Evolutionary conservation across 805 yeast genomes (phyloP).

Genomic region (Saccharomyces jurei): DNA sequence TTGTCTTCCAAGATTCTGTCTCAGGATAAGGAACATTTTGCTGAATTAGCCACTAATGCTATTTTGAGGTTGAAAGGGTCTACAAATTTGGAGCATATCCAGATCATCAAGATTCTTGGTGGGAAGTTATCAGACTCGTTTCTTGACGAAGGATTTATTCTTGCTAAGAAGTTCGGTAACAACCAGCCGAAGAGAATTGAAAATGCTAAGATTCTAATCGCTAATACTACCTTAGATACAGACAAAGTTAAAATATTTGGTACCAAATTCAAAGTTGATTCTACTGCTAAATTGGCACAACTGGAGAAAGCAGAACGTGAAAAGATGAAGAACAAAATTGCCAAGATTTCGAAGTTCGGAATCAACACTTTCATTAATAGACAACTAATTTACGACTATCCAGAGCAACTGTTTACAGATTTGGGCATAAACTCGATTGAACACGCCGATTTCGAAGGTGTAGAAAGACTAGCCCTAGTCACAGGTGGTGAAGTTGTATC

Average conservation of each 20-base stretch:
- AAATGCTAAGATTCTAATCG: slow-evolving; percentile 81
- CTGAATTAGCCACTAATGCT: slow-evolving; percentile 90
- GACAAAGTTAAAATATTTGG: slow-evolving; percentile 97
- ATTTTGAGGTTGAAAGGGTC: slow-evolving; percentile 79
- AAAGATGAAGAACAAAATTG: slow-evolving; percentile 86
- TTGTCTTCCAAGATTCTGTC: slow-evolving; percentile 85
- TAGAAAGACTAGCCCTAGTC: slow-evolving; percentile 89
- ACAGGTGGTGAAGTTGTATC: slow-evolving; percentile 98
- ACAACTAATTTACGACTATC: slow-evolving; percentile 95
- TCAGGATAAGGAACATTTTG: slow-evolving; percentile 88
- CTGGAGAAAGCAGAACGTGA: slow-evolving; percentile 89
- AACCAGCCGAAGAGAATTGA: slow-evolving; percentile 82
- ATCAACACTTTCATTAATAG: slow-evolving; percentile 89
- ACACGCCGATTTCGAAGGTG: slow-evolving; percentile 97
- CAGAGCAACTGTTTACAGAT: slow-evolving; percentile 90
- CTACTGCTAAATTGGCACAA: slow-evolving; percentile 89
- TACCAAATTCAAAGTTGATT: slow-evolving; percentile 93
- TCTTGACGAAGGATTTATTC: slow-evolving; percentile 90
- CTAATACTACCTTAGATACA: slow-evolving; percentile 94
- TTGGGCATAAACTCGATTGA: slow-evolving; percentile 84
- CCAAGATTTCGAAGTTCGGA: slow-evolving; percentile 78
- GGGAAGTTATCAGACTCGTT: slow-evolving; percentile 88
- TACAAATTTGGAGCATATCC: slow-evolving; percentile 84
- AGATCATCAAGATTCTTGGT: slow-evolving; percentile 87
- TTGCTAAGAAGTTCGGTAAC: slow-evolving; percentile 87